Evolutionary conservation across 345 rosid species (phyloP), one percentile per base, ranked within the genome.

Genomic region (Camelina neglecta): DNA sequence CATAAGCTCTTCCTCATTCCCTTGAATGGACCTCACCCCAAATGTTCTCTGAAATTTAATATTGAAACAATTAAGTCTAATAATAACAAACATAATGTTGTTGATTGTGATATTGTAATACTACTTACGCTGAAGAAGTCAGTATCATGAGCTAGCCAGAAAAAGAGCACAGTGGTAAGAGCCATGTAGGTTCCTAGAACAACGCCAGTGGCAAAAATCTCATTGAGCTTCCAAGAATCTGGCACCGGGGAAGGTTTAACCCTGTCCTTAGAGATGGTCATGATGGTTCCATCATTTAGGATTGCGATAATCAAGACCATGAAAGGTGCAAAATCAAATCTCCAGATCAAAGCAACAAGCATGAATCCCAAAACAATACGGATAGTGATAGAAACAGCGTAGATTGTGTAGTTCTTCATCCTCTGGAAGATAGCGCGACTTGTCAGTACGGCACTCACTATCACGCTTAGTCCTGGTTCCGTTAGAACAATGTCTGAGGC

Each of bases 341-440:
- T 75, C 97, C 94, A 91, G 49, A 86, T 83, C 42, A 91, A 84
- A 69, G 93, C 92, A 29, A 91, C 72, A 15, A 91, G 88, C 82
- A 91, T 68, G 84, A 91, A 91, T 26, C 97, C 97, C 21, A 91
- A 49, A 76, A 91, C 94, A 49, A 91, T 86, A 76, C 97, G 92
- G 42, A 89, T 91, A 31, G 97, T 91, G 76, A 91, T 91, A 54
- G 97, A 91, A 55, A 91, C 94, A 0, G 94, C 97, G 50, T 91
- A 89, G 61, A 91, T 91, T 57, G 94, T 91, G 90, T 91, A 91
- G 85, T 91, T 91, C 84, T 91, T 91, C 97, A 91, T 91, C 79
- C 94, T 89, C 66, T 91, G 97, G 83, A 91, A 91, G 79, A 91
- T 89, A 44, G 89, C 92, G 59, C 97, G 81, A 83, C 97, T 91